Percentiles rank a stretch among this genome's conserved stretches.
These are phyloP conservation scores for Amauroascus niger DNA, from an alignment of 2,329 filamentous ascomycete species.

Conservation along the genomic window DNA sequence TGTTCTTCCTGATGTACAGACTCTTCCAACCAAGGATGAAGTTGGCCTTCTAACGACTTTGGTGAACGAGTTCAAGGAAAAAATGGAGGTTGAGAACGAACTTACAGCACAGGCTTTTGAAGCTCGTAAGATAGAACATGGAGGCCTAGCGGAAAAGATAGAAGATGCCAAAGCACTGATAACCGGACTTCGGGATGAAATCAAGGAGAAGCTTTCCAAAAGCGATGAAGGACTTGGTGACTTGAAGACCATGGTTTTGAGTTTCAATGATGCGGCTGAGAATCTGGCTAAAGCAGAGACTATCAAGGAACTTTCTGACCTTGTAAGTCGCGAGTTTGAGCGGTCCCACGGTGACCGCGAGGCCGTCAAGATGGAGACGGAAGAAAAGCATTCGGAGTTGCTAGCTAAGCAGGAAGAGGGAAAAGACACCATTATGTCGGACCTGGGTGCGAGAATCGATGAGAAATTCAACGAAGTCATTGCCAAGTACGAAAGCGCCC, in stretches of 20 bases:
- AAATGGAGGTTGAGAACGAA: constrained; percentile 54
- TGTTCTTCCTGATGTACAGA: constrained; percentile 58
- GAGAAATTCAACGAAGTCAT: constrained; percentile 74
- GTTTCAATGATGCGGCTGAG: constrained; percentile 52
- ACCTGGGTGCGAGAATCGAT: constrained; percentile 52
- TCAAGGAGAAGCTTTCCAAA: constrained; percentile 67
- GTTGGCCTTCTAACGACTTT: constrained; percentile 59
- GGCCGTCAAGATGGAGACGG: constrained; percentile 69
- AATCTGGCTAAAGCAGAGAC: constrained; percentile 46
- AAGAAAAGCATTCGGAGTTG: constrained; percentile 46
- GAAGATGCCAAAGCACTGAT: constrained; percentile 68
- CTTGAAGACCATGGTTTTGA: constrained; percentile 53
- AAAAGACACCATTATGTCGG: constrained; percentile 45
- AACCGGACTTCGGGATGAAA: constrained; percentile 64
- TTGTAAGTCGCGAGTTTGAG: constrained; percentile 78
- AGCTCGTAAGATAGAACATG: constrained; percentile 73
- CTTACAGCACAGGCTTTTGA: constrained; percentile 70
- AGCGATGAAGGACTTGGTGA: constrained; percentile 53
- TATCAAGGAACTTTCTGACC: constrained; percentile 61
- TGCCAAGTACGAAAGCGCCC: constrained; percentile 79
- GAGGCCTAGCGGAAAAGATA: constrained; percentile 66
- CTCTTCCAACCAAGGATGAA: constrained; percentile 66
- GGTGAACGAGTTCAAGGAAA: constrained; percentile 51
- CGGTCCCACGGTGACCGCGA: constrained; percentile 71
- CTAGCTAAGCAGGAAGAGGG: constrained; percentile 53